Base-by-base conservation (phyloP, 352 stramenopile genomes). In the Elongisporangium undulatum region DNA sequence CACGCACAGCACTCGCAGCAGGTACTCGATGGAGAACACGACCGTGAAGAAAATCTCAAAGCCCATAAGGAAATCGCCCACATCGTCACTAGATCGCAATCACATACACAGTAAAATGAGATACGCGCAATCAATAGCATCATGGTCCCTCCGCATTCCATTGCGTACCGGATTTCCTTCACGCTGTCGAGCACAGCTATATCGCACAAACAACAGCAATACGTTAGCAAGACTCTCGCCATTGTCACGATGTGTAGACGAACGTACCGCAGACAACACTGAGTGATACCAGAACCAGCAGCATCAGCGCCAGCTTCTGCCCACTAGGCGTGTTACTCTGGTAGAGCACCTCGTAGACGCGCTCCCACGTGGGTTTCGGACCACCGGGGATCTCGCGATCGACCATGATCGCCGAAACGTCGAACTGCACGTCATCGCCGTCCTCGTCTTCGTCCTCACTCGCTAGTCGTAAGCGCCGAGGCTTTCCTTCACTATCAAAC, bases 11-110 rank as follows among this genome's bases (percentile, higher is more conserved):
- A 94, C 61, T 13, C 85, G 82, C 23, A 92, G 63, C 15, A 59
- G 63, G 68, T 92, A 94, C 67, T 94, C 85, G 57, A 92, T 70
- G 5, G 82, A 82, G 57, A 94, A 94, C 12, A 91, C 58, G 54
- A 90, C 51, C 16, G 85, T 92, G 64, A 94, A 94, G 50, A 87
- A 81, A 29, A 90, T 71, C 57, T 94, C 85, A 7, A 90, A 69
- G 22, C 67, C 68, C 16, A 94, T 61, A 55, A 94, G 41, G 38
- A 86, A 87, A 58, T 85, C 63, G 2, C 84, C 81, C 55, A 90
- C 72, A 19, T 78, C 57, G 12, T 85, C 79, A 15, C 84, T 90
- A 20, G 23, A 38, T 7, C n/a, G 53, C 26, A 61, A 13, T 3
- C 49, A 41, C 0, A 62, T n/a, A 50, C 15, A 21, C 10, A 23